Conservation (phyloP, 2,329 filamentous ascomycete species). For the Ophiocordyceps australis region DNA sequence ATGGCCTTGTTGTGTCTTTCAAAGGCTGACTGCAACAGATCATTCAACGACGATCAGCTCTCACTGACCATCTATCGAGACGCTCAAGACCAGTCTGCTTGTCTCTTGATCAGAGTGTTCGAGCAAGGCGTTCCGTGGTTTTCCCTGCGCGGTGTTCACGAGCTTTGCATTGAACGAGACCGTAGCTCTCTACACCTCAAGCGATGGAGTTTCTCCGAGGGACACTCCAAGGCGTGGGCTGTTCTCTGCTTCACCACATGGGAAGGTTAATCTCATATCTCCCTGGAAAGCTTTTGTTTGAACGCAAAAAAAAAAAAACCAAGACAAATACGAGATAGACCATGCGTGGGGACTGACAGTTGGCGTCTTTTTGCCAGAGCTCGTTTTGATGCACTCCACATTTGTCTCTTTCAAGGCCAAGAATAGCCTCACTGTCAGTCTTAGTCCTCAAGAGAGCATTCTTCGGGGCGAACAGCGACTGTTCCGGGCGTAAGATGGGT, state of each 20-base stretch:
- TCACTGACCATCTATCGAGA: slow-evolving; percentile 34
- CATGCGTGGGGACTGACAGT: neutral
- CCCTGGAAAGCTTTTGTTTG: neutral
- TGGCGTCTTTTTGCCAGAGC: slow-evolving; percentile 25
- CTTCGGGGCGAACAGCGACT: slow-evolving; percentile 29
- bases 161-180: slow-evolving; percentile 31
- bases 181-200: slow-evolving; percentile 29
- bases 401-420: slow-evolving; percentile 38
- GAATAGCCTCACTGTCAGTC: slow-evolving; percentile 22
- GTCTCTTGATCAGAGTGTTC: slow-evolving; percentile 25
- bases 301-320: no score
- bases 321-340: no score
- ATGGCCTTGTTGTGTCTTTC: no score
- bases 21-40: slow-evolving; percentile 16
- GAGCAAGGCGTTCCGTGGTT: slow-evolving; percentile 22
- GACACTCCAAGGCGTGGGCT: slow-evolving; percentile 31
- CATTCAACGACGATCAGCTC: slow-evolving; percentile 35
- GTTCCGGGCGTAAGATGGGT: slow-evolving; percentile 33
- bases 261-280: slow-evolving; percentile 28
- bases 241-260: slow-evolving; percentile 37
- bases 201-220: slow-evolving; percentile 27
- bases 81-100: slow-evolving; percentile 21
- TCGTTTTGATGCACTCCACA: slow-evolving; percentile 39
- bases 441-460: slow-evolving; percentile 25
- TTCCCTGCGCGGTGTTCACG: slow-evolving; percentile 31